Percentiles rank a stretch among this genome's conserved stretches.
phyloP scores from a whole-genome alignment of 2,329 filamentous ascomycete species.

The Pseudomassariella vexata region DNA sequence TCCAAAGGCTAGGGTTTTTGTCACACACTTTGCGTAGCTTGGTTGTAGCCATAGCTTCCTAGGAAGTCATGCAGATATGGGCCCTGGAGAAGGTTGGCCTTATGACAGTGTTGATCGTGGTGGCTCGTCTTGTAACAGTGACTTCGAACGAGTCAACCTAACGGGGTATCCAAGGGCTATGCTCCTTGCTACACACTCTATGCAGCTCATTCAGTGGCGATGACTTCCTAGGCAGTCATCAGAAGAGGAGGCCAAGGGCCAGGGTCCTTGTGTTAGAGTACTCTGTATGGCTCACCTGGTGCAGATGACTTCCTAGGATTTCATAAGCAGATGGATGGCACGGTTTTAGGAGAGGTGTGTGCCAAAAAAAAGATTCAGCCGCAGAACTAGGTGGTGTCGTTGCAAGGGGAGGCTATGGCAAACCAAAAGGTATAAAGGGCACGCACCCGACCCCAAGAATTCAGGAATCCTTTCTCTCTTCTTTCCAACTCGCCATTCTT shows the following conservation, averaged over 20 bases:
- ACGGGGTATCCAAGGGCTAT: neutral
- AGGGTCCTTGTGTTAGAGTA: neutral
- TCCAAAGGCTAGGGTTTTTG: too few relatives aligned
- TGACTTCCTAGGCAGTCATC: conserved; percentile 1
- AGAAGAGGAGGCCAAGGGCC: neutral
- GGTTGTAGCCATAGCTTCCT: neutral
- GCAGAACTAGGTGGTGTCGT: too few relatives aligned
- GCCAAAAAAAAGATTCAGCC: neutral
- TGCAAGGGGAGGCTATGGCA: too few relatives aligned
- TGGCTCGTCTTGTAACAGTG: conserved; percentile 1
- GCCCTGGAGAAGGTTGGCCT: conserved; percentile 1
- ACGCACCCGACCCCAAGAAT: too few relatives aligned
- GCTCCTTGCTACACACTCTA: neutral
- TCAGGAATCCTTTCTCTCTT: too few relatives aligned
- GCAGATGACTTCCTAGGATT: neutral
- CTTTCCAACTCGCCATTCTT: too few relatives aligned
- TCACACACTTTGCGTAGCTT: too few relatives aligned
- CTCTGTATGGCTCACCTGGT: neutral
- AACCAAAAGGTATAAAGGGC: too few relatives aligned
- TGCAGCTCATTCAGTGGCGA: neutral
- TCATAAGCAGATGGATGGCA: neutral
- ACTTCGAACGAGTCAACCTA: conserved; percentile 1
- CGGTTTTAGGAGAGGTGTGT: neutral
- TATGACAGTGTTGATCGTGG: conserved; percentile 2
- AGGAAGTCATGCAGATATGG: conserved; percentile 1